Evolutionary conservation across 2,329 filamentous ascomycete species (phyloP), one percentile per base, ranked within the genome.

Genomic region (Triangularia setosa): DNA sequence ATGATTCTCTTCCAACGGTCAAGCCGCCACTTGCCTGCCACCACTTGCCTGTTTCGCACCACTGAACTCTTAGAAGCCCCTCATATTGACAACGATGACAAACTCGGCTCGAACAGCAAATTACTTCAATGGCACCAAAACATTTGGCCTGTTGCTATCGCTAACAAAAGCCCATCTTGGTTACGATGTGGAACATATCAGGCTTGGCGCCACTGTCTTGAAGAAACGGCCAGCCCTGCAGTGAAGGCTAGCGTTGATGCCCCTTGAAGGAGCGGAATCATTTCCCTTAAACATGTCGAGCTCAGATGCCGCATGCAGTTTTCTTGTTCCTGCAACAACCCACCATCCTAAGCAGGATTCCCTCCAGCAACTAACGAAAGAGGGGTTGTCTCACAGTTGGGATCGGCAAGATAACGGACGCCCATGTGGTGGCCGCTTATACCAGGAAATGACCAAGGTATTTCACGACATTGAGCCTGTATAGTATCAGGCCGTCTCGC

Each of bases 221-320:
- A 55, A 58, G 58, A 64, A 61, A 61, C 66, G 57, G 53, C 35
- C 35, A 14, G 35, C 35, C n/a, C 35, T 14, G 35, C 35, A 18
- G 35, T 40, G 35, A 55, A 53, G 58, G 25, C 18, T 61, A 56
- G 65, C 58, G 61, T 58, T 28, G 35, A n/a, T 52, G 60, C 62
- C 66, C 66, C 66, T 64, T 64, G 66, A 66, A 66, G 62, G 58
- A 58, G 57, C 35, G 60, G 40, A 24, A 40, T 64, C 64, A 65
- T 67, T 48, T 48, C 40, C 21, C 40, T 48, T 64, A 52, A 61
- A 62, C 21, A 55, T 55, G 25, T 55, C 52, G 9, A 24, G 27
- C 52, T 27, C 12, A 55, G 25, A 55, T 55, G 52, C 52, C 21
- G 52, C 52, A 25, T 28, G 21, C 23, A 27, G 52, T 53, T 53